These are phyloP conservation scores for Aspergillus campestris DNA, from an alignment of 495 filamentous ascomycete species.

Conservation along the genomic window DNA sequence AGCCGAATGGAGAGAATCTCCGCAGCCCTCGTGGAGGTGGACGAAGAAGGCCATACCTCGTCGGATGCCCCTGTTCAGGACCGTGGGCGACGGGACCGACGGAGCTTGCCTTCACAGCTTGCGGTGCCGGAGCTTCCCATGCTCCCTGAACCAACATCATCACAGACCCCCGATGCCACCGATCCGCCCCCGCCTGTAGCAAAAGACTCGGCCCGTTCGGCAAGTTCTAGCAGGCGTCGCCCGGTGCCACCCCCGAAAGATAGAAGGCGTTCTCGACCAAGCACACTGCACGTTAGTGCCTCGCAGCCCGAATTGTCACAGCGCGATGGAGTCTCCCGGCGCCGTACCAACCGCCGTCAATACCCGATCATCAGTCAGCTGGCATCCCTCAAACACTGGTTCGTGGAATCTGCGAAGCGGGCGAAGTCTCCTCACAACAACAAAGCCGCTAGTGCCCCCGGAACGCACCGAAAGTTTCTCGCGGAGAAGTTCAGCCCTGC, in stretches of 20 bases:
- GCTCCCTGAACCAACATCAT: conserved; percentile 51
- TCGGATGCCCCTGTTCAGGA: conserved; percentile 23
- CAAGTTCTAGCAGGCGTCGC: conserved; percentile 58
- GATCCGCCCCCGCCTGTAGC: conserved; percentile 58
- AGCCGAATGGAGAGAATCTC: conserved; percentile 74
- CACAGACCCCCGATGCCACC: conserved; percentile 30
- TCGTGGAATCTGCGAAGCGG: conserved; percentile 68
- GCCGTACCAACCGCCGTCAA: conserved; percentile 48
- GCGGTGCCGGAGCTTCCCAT: conserved; percentile 60
- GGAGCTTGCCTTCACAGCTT: conserved; percentile 44
- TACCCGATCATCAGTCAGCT: conserved; percentile 69
- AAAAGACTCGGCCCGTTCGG: conserved; percentile 66
- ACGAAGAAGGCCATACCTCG: conserved; percentile 53
- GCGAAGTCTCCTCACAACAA: conserved; percentile 53
- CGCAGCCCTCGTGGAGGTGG: conserved; percentile 61
- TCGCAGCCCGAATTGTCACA: conserved; percentile 57
- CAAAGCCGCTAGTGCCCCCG: conserved; percentile 20
- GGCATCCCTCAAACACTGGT: conserved; percentile 82
- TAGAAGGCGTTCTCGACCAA: conserved; percentile 59
- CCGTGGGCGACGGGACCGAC: conserved; percentile 47
- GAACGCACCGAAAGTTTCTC: conserved; percentile 29
- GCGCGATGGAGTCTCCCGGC: conserved; percentile 46
- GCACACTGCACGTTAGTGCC: conserved; percentile 72
- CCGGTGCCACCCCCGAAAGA: conserved; percentile 87
- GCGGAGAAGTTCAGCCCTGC: conserved; percentile 36